Evolutionary conservation across 139 green algal genomes (phyloP).

Genomic region (Protoeuglena noctilucae): DNA sequence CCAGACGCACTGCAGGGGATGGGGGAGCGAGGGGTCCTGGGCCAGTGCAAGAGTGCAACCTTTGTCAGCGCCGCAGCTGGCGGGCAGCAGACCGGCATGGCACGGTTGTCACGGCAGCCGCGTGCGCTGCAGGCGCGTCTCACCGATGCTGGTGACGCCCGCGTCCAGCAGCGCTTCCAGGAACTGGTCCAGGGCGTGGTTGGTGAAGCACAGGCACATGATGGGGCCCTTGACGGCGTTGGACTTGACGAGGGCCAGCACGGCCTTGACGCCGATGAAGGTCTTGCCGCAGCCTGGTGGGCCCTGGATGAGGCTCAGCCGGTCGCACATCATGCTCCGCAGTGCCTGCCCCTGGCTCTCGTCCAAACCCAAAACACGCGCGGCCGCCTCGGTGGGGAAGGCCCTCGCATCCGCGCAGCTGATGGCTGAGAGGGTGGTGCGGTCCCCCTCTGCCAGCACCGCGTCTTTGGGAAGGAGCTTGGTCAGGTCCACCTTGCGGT

Average conservation of each 20-base stretch:
- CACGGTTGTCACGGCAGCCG: background rate
- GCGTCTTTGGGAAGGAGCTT: background rate
- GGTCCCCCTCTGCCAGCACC: background rate
- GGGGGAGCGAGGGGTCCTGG: too few species aligned
- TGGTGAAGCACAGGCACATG: slow-evolving; percentile 52
- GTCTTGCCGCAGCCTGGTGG: slow-evolving; percentile 57
- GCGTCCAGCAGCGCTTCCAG: slow-evolving; percentile 40
- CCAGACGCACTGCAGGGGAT: too few species aligned
- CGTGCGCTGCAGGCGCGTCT: background rate
- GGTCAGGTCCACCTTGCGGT: background rate
- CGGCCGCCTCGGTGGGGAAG: slow-evolving; percentile 7
- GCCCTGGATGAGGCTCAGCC: slow-evolving; percentile 53
- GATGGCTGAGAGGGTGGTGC: background rate
- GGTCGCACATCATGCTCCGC: slow-evolving; percentile 18
- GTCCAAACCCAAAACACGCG: slow-evolving; percentile 22
- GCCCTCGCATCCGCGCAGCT: background rate
- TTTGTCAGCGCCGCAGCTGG: too few species aligned
- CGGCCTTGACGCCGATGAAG: slow-evolving; percentile 35
- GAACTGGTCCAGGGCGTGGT: slow-evolving; percentile 57
- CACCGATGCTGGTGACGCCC: slow-evolving; percentile 20
- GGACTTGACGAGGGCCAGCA: slow-evolving; percentile 24
- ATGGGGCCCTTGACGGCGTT: slow-evolving; percentile 19
- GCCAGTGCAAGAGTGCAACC: too few species aligned
- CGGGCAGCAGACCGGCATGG: too few species aligned
- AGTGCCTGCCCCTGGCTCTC: slow-evolving; percentile 26